Conservation (phyloP, 208 protist species). For the Leishmania braziliensis region DNA sequence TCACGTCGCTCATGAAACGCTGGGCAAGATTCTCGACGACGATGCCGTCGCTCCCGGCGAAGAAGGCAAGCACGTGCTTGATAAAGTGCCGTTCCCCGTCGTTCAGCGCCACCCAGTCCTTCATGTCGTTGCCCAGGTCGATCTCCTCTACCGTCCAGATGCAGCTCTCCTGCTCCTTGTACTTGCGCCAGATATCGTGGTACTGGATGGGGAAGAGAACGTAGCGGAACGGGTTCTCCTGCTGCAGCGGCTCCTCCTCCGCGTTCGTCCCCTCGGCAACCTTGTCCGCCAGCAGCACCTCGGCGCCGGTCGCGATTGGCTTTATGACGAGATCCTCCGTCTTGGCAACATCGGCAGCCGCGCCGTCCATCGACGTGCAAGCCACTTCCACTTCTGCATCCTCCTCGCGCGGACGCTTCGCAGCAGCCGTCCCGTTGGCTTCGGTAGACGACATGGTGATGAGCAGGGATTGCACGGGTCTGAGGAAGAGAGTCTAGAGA, state of each 20-base stretch:
- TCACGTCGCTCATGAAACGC: slow-evolving; percentile 97
- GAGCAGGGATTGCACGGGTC: background rate
- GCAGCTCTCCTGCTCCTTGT: slow-evolving; percentile 98
- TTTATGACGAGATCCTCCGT: slow-evolving; percentile 10
- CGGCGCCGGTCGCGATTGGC: slow-evolving; percentile 3
- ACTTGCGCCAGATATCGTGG: slow-evolving; percentile 98
- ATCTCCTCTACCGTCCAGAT: slow-evolving; percentile 99
- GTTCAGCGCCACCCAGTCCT: slow-evolving; percentile 96
- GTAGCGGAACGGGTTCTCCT: slow-evolving; percentile 96
- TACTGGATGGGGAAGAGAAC: slow-evolving; percentile 99
- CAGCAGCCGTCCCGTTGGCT: background rate
- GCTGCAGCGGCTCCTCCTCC: slow-evolving; percentile 92
- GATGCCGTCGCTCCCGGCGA: slow-evolving; percentile 99
- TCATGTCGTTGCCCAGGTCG: slow-evolving; percentile 94
- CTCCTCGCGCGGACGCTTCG: slow-evolving; percentile 24
- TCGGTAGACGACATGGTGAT: slow-evolving; percentile 10
- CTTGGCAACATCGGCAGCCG: slow-evolving; percentile 1
- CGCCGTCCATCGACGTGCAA: background rate
- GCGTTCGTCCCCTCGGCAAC: slow-evolving; percentile 13
- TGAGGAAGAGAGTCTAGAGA: background rate
- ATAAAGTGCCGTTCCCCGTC: slow-evolving; percentile 98
- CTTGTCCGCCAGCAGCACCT: slow-evolving; percentile 16
- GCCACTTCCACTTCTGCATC: slow-evolving; percentile 5
- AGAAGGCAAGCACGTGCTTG: slow-evolving; percentile 99
- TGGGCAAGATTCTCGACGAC: slow-evolving; percentile 98